Evolutionary conservation across 1,284 basidiomycete species (phyloP).

Genomic region (Apiotrichum akiyoshidainum): DNA sequence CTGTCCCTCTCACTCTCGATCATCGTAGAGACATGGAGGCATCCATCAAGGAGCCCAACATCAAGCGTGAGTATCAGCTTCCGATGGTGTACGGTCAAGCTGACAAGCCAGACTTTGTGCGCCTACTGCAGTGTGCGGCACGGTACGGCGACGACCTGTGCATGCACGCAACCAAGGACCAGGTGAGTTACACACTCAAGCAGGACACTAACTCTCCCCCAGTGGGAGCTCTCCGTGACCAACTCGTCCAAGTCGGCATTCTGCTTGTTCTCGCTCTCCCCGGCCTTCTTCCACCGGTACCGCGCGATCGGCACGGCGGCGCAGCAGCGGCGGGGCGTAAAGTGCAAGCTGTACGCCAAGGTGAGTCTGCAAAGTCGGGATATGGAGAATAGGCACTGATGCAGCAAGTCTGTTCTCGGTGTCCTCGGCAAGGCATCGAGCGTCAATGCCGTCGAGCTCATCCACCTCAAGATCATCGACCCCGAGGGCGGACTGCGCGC

Average conservation of each 20-base stretch:
- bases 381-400: too few species aligned
- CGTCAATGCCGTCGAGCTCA: constrained; percentile 36
- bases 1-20: neutral
- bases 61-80: constrained; percentile 29
- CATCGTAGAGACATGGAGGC: constrained; percentile 28
- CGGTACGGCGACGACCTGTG: constrained; percentile 50
- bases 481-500: constrained; percentile 27
- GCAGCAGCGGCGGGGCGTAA: constrained; percentile 36
- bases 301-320: constrained; percentile 23
- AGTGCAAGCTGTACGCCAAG: constrained; percentile 47
- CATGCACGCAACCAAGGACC: constrained; percentile 39
- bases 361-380: constrained; percentile 23
- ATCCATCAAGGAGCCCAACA: constrained; percentile 34
- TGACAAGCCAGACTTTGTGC: constrained; percentile 40
- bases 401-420: constrained; percentile 43
- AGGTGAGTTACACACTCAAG: constrained; percentile 22
- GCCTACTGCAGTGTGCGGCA: constrained; percentile 46
- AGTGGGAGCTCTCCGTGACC: constrained; percentile 48
- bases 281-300: constrained; percentile 43
- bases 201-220: neutral
- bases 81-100: constrained; percentile 45
- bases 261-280: constrained; percentile 42
- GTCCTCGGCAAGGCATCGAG: constrained; percentile 43
- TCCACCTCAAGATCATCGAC: constrained; percentile 46
- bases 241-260: constrained; percentile 49